Evolutionary conservation across 2,329 filamentous ascomycete species (phyloP), one percentile per base, ranked within the genome.

Genomic region (Venturia carpophila): DNA sequence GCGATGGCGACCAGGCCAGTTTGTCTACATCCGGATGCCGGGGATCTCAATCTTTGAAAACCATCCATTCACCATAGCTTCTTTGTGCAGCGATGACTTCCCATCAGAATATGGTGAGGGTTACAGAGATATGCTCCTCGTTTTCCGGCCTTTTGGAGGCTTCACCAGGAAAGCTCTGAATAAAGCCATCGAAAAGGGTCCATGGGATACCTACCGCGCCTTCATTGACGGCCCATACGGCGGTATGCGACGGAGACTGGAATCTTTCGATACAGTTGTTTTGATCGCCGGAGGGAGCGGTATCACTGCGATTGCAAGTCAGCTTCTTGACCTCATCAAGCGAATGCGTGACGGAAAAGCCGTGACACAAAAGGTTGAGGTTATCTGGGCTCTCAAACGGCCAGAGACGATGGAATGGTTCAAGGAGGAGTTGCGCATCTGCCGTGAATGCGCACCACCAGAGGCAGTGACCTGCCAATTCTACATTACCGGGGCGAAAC

Each of bases 351-450:
- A 96, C 72, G 90, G 91, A 62, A 96, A 96, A 75, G 92, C 93
- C 42, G 91, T 96, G 56, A 97, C 92, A 1, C 91, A 89, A 74
- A 90, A 88, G 68, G 88, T 97, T 5, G 88, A 94, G 19, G 90
- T 97, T 0, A 85, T 97, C n/a, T 97, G 93, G 93, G 87, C 92
- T 5, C 80, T 97, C 69, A 96, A 94, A 76, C 86, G 90, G 65
- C 86, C 94, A 17, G 93, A 97, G 75, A 91, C 91, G 0, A 91
- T 97, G 87, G 91, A 97, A 73, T 97, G 93, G 93, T 97, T 97
- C 81, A 90, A 91, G 69, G 92, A 97, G 76, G 93, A 97, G 75
- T 81, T 97, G 66, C 85, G 92, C 60, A 96, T 97, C 71, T 96
- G 93, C 77, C 85, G 91, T 70, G 91, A 97, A 75, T 88, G 87